phyloP scores from a whole-genome alignment of 164 flowering plant genomes.

The Aristolochia fimbriata region DNA sequence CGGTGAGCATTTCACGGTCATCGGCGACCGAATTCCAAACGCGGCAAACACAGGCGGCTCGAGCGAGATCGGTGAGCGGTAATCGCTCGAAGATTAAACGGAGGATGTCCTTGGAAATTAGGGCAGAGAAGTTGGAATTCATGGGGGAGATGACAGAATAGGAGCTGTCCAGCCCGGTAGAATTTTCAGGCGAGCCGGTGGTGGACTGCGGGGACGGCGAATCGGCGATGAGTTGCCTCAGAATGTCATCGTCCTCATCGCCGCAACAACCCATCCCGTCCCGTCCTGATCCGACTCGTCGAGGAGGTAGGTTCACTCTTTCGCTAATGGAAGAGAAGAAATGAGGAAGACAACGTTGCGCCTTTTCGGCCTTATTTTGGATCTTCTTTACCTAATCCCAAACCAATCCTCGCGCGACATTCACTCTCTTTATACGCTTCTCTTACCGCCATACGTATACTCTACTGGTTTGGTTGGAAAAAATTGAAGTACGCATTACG shows the following conservation, averaged over 20 bases:
- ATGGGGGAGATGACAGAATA: slow-evolving; percentile 43
- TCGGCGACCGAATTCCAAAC: slow-evolving; percentile 60
- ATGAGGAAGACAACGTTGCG: too few relatives aligned
- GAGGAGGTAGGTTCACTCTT: too few relatives aligned
- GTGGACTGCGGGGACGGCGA: neutral
- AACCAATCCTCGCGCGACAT: too few relatives aligned
- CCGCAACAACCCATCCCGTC: slow-evolving; percentile 19
- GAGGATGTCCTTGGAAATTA: slow-evolving; percentile 55
- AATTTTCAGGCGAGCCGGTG: neutral
- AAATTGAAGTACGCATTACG: too few relatives aligned
- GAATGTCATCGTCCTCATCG: slow-evolving; percentile 15
- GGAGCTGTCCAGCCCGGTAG: neutral
- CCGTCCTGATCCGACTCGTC: too few relatives aligned
- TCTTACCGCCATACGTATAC: too few relatives aligned
- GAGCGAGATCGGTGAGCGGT: slow-evolving; percentile 57
- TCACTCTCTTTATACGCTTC: too few relatives aligned
- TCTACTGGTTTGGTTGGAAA: too few relatives aligned
- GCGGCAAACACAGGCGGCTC: slow-evolving; percentile 82
- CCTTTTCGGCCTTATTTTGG: too few relatives aligned
- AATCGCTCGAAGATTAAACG: slow-evolving; percentile 54
- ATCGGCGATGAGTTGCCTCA: slow-evolving; percentile 9
- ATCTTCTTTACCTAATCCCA: too few relatives aligned
- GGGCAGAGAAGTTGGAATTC: slow-evolving; percentile 60
- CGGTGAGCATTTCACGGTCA: slow-evolving; percentile 40
- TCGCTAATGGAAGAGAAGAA: too few relatives aligned